Percentiles rank a stretch among this genome's conserved stretches.
These are phyloP conservation scores for Blastocystis sp. DNA, from an alignment of 352 stramenopile species.

Conservation along the genomic window DNA sequence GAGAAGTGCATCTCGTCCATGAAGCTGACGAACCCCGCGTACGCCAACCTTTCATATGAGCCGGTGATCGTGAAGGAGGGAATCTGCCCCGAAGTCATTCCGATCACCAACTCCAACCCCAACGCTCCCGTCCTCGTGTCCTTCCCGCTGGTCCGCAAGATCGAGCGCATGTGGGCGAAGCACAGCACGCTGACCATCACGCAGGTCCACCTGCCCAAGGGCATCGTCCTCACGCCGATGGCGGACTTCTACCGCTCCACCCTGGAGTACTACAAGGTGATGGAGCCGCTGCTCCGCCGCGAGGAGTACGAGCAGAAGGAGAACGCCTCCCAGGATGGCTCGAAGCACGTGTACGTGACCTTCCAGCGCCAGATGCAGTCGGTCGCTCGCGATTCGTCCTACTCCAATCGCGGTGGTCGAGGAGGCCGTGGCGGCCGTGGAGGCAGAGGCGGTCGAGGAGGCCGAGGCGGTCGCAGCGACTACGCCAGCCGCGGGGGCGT, in stretches of 20 bases:
- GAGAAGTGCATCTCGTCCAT: slow-evolving; percentile 91
- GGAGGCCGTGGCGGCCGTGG: too few species aligned
- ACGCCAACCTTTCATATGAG: slow-evolving; percentile 94
- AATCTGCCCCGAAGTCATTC: not conserved
- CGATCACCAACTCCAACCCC: too few species aligned
- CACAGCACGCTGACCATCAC: slow-evolving; percentile 75
- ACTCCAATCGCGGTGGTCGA: too few species aligned
- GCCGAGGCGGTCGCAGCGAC: too few species aligned
- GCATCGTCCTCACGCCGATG: slow-evolving; percentile 75
- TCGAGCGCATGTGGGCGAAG: slow-evolving; percentile 90
- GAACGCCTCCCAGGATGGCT: slow-evolving; percentile 3
- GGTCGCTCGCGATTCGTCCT: too few species aligned
- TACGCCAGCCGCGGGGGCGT: too few species aligned
- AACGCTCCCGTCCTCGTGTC: not conserved
- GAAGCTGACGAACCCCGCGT: slow-evolving; percentile 95
- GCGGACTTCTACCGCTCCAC: slow-evolving; percentile 84
- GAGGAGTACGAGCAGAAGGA: slow-evolving; percentile 75
- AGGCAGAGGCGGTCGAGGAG: too few species aligned
- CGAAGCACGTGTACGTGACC: slow-evolving; percentile 48
- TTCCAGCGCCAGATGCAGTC: slow-evolving; percentile 29
- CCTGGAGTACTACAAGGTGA: slow-evolving; percentile 91
- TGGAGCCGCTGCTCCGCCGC: slow-evolving; percentile 97
- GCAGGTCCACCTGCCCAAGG: slow-evolving; percentile 79
- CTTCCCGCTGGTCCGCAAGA: slow-evolving; percentile 76
- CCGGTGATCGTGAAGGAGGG: slow-evolving; percentile 92